Evolutionary conservation across 2,329 filamentous ascomycete species (phyloP), one percentile per base, ranked within the genome.

Genomic region (Pseudogymnoascus sp.): DNA sequence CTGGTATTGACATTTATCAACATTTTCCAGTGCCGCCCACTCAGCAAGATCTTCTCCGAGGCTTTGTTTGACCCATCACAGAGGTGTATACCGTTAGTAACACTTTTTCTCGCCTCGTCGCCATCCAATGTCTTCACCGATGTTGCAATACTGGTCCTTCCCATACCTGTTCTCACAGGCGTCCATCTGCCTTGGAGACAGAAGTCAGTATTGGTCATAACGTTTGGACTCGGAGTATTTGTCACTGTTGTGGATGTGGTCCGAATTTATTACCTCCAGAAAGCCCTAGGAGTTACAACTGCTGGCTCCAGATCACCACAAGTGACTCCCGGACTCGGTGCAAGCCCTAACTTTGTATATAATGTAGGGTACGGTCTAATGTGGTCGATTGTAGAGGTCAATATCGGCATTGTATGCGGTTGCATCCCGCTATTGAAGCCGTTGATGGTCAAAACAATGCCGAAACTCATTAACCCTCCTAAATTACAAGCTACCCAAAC

Each of bases 301-400:
- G n/a, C 23, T 7, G 19, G 33, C 19, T 33, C 49, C 26, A 55
- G 10, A 4, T 7, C 49, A 14, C 49, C 29, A 21, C 49, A 55
- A 29, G 33, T 21, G 19, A 37, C 59, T 14, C 26, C 21, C 8
- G 39, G 43, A 7, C 55, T 63, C 12, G 37, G 31, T n/a, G 61
- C 39, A 16, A 58, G 35, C 5, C 33, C 74, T 4, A 77, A 83
- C 62, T 84, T 84, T 67, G 75, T 80, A 63, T 89, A 85, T 86
- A 91, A 93, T 70, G 89, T 89, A 0, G 90, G 90, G 0, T 76
- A 91, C 5, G 90, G 90, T 0, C 87, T 95, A 71, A 92, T 96
- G 89, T 96, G 92, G 92, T 92, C 89, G 14, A 89, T 87, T 12
- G 85, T 96, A 63, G 92, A 96, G 74, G 90, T 96, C 72, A 93